Base-by-base conservation (phyloP, 768 basidiomycete genomes). In the Lentinus brumalis region DNA sequence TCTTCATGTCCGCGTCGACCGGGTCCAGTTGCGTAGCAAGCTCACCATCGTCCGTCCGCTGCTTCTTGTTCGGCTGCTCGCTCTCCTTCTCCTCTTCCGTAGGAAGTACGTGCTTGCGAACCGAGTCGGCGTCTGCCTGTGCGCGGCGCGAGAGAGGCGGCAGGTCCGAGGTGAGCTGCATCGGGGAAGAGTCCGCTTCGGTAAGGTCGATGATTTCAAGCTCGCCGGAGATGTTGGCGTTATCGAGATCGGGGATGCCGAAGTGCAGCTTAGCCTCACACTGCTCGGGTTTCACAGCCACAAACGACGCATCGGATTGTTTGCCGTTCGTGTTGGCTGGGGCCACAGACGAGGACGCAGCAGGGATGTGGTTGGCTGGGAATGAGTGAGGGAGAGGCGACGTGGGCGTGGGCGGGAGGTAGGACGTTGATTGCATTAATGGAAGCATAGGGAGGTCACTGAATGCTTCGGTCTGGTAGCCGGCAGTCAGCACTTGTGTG, bases 171-270 rank as follows among this genome's bases (percentile, higher is more conserved):
- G 50, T 32, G 38, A 56, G n/a, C n/a, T 47, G 54, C 55, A 61
- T 46, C 15, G 58, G 44, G 5, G 45, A 41, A 42, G 26, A 15
- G 7, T 45, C 54, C 3, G n/a, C 5, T 8, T 8, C 10, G 4
- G 54, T 61, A 40, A 61, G 54, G 39, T 61, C 60, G 32, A 61
- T 56, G 45, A 60, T 35, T 16, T 60, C 59, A 9, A 46, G 21
- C 35, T 49, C 59, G 29, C 32, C 18, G 15, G 45, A 18, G 26
- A 54, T 46, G 45, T 50, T 52, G 10, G 30, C 6, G 7, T 18
- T 5, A 9, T 39, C 53, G 32, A 49, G 26, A 10, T 53, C 46
- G 11, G 52, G 40, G 6, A 53, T 53, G 2, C 16, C 15, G 16
- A 14, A 30, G 38, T n/a, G 18, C 39, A 12, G 21, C 16, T 0